These are phyloP conservation scores for Citrus unshiu DNA, from an alignment of 345 rosid genomes.

Conservation along the genomic window DNA sequence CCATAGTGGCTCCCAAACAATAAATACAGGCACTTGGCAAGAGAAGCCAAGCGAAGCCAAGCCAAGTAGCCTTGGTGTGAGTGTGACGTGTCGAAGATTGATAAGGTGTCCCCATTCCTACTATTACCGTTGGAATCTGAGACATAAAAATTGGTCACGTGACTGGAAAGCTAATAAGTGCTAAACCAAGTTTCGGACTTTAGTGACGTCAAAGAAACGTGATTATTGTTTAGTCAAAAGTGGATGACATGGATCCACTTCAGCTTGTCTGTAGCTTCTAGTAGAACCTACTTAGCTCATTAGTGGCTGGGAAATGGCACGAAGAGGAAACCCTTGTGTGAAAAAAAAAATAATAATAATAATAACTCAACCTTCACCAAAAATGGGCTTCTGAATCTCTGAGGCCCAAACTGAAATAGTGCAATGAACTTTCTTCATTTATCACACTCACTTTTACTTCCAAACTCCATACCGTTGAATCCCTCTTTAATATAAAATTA, in stretches of 20 bases:
- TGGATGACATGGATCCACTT: slow-evolving; percentile 32
- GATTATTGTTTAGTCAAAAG: not conserved
- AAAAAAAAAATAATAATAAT: too few relatives aligned
- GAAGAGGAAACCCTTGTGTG: not conserved
- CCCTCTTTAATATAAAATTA: not conserved
- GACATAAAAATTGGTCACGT: not conserved
- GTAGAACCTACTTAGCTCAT: too few relatives aligned
- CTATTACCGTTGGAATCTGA: too few relatives aligned
- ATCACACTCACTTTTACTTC: not conserved
- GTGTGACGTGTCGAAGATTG: not conserved
- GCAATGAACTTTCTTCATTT: not conserved
- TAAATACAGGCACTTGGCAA: not conserved
- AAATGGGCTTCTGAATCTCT: not conserved
- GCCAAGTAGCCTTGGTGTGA: not conserved
- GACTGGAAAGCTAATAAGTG: not conserved
- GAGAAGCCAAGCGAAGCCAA: not conserved
- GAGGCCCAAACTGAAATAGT: not conserved
- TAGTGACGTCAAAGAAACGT: not conserved
- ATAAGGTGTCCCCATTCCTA: too few relatives aligned
- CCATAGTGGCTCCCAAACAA: not conserved
- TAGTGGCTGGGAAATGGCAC: not conserved
- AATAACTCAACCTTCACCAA: not conserved
- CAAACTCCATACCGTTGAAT: not conserved
- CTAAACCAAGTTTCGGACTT: not conserved
- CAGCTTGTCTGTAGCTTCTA: not conserved